Conservation (phyloP, 441 rosid genomes). For the Populus hybrid region DNA sequence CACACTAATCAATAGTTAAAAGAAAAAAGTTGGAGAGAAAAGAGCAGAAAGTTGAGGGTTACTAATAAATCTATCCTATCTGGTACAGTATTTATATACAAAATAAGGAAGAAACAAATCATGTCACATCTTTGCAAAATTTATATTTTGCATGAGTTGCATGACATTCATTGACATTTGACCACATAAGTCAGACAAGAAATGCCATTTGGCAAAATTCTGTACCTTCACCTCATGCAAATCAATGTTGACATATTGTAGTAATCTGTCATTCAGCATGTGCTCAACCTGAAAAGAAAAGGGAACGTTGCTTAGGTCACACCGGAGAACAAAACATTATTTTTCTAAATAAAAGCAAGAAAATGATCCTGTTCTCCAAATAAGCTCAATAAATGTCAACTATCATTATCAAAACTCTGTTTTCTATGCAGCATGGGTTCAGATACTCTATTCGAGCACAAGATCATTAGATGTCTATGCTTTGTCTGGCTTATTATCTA, state of each 20-base stretch:
- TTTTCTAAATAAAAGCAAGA: background rate
- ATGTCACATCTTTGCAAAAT: background rate
- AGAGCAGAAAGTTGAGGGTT: background rate
- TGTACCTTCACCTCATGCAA: constrained; percentile 95
- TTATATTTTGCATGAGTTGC: background rate
- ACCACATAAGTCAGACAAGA: constrained; percentile 12
- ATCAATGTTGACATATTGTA: constrained; percentile 92
- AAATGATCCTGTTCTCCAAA: no score
- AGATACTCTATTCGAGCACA: background rate
- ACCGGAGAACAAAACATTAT: background rate
- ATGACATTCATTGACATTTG: background rate
- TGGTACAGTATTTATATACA: background rate
- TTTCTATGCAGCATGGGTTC: background rate
- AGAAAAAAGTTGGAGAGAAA: background rate
- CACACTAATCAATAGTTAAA: background rate
- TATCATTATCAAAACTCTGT: background rate
- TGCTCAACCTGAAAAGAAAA: constrained; percentile 80
- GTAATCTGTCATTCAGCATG: constrained; percentile 90
- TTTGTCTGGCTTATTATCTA: constrained; percentile 3
- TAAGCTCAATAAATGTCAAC: background rate
- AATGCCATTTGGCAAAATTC: constrained; percentile 8
- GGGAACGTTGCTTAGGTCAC: background rate
- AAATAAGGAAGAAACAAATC: background rate
- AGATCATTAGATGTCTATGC: background rate
- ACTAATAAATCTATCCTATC: background rate